Base-by-base conservation (phyloP, 805 yeast species). In the Lachancea mirantina region DNA sequence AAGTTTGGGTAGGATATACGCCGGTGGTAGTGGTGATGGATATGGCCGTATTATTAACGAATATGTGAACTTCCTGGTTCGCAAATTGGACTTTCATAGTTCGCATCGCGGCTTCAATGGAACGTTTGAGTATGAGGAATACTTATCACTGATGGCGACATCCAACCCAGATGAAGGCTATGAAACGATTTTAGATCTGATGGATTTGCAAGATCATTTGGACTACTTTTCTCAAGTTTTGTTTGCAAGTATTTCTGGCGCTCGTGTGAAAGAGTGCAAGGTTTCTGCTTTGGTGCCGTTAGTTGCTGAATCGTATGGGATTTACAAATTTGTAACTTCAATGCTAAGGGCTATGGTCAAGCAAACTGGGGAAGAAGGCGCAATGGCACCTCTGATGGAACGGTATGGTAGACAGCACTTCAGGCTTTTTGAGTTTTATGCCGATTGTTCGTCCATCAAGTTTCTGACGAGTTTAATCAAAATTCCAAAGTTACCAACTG, bases 131-230 rank as follows among this genome's bases (percentile, higher is more conserved):
- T 92, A 89, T 53, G 95, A 87, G 57, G 98, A 89, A 55, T 92
- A 89, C 52, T 76, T 88, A 26, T 84, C 96, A 4, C 67, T 89
- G 44, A 74, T 84, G 37, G 76, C 87, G 3, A 94, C 84, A 23
- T 78, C 84, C 48, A 95, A 89, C 56, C 96, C 96, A 5, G 87
- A 89, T 52, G 95, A 87, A 61, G 97, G 97, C 5, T 88, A 81
- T 55, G 95, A 89, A 52, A 78, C 94, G 1, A 76, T 89, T 40
- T 55, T 84, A 42, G 96, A 85, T 53, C 65, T 89, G 47, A 78
- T 85, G 84, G 74, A 76, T 27, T 64, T 89, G 36, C 96, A 87
- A 58, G 96, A 89, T 51, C 65, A 76, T 14, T 73, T 87, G 33
- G 89, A 84, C 52, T 81, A 79, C 40, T 74, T 84, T 39, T 87